These are phyloP conservation scores for Fusarium sp. DNA, from an alignment of 2,329 filamentous ascomycete species.

Conservation along the genomic window DNA sequence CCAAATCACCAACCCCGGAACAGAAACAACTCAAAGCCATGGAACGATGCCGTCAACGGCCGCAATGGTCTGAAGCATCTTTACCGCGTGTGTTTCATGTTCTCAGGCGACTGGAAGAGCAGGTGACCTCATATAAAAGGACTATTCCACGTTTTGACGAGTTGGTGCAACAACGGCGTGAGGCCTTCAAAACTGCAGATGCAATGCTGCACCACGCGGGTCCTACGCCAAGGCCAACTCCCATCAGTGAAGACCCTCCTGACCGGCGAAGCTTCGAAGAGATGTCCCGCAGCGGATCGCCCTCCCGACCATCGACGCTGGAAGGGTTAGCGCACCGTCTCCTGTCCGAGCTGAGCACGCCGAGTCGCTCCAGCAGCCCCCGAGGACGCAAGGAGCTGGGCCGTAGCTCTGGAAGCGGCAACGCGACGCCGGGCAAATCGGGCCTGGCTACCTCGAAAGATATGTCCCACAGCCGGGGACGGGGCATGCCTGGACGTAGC, in stretches of 20 bases:
- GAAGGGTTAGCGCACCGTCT: conserved; percentile 72
- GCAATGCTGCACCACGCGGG: conserved; percentile 55
- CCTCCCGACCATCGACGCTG: conserved; percentile 64
- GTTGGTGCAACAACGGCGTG: conserved; percentile 72
- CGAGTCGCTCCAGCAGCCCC: conserved; percentile 62
- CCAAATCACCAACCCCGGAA: conserved; percentile 38
- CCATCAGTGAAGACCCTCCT: conserved; percentile 49
- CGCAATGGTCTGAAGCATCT: conserved; percentile 62
- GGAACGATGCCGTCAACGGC: conserved; percentile 63
- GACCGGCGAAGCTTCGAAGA: conserved; percentile 60
- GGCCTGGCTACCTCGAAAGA: conserved; percentile 57
- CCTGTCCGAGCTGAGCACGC: conserved; percentile 67
- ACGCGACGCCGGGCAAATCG: conserved; percentile 49
- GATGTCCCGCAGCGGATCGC: conserved; percentile 59
- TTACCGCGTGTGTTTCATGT: conserved; percentile 66
- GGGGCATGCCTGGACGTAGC: conserved; percentile 51
- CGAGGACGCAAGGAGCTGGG: conserved; percentile 61
- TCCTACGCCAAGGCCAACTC: conserved; percentile 46
- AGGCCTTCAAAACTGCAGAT: conserved; percentile 72
- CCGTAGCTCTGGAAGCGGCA: conserved; percentile 48
- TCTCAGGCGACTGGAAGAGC: conserved; percentile 69
- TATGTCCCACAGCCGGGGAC: conserved; percentile 53
- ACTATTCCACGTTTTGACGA: conserved; percentile 79
- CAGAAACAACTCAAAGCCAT: conserved; percentile 58
- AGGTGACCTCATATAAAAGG: conserved; percentile 70